These are phyloP conservation scores for Monascus purpureus DNA, from an alignment of 495 filamentous ascomycete species.

Conservation along the genomic window DNA sequence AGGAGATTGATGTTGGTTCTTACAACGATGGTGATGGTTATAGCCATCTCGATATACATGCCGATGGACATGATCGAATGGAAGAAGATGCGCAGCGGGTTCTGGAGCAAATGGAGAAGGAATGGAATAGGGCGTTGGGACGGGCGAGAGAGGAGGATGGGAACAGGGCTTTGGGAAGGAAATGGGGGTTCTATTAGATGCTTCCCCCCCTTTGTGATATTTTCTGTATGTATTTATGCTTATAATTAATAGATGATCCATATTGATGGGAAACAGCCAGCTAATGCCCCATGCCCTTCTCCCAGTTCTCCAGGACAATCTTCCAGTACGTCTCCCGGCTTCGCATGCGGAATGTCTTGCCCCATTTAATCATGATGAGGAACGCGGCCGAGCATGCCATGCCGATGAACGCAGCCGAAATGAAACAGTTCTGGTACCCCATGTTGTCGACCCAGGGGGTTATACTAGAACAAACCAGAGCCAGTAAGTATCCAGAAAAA, in stretches of 20 bases:
- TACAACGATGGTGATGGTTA: conserved; percentile 11
- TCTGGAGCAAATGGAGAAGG: conserved; percentile 10
- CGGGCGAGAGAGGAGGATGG: conserved; percentile 14
- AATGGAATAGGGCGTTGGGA: conserved; percentile 17
- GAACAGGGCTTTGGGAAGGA: conserved; percentile 3
- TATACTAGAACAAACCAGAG: conserved; percentile 28
- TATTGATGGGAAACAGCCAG: no score
- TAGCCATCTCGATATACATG: neutral
- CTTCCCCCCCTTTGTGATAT: neutral
- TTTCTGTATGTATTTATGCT: neutral
- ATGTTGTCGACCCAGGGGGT: conserved; percentile 48
- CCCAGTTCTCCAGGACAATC: conserved; percentile 24
- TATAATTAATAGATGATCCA: no score
- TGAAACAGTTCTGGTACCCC: conserved; percentile 50
- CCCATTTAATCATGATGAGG: conserved; percentile 41
- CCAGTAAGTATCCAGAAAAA: neutral
- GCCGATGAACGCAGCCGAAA: conserved; percentile 46
- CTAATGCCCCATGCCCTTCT: conserved; percentile 28
- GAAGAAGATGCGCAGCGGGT: conserved; percentile 6
- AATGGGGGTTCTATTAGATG: conserved; percentile 3
- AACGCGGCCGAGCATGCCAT: conserved; percentile 40
- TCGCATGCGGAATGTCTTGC: conserved; percentile 27
- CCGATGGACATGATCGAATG: neutral
- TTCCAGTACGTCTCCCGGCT: conserved; percentile 29
- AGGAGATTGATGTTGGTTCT: conserved; percentile 14